phyloP scores from a whole-genome alignment of 1,284 basidiomycete genomes.

The Ganoderma lucidum region DNA sequence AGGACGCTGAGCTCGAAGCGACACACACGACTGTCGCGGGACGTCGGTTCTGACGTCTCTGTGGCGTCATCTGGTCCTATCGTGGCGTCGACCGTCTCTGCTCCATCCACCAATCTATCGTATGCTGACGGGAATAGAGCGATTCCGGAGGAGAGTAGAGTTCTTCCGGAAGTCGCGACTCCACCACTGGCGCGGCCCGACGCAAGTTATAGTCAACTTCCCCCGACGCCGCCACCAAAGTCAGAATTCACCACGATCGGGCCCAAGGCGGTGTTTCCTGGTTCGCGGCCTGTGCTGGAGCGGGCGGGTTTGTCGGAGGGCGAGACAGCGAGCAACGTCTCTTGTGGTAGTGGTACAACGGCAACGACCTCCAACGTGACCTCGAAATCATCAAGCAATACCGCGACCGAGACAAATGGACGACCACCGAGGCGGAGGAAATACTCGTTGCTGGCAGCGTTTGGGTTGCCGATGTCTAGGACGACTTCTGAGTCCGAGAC shows the following conservation, averaged over 20 bases:
- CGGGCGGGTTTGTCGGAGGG: neutral
- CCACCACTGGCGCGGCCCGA: neutral
- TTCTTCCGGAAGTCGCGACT: neutral
- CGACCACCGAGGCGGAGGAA: conserved; percentile 31
- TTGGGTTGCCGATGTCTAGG: conserved; percentile 27
- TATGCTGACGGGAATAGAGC: neutral
- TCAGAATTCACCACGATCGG: neutral
- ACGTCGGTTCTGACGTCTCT: conserved; percentile 7
- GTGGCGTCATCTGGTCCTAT: neutral
- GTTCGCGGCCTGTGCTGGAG: neutral
- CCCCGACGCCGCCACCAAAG: neutral
- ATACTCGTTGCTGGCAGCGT: conserved; percentile 37
- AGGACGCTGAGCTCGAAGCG: conserved; percentile 14
- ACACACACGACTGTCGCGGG: neutral
- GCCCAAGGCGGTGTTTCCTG: neutral
- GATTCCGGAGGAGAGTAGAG: neutral
- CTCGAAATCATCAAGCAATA: conserved; percentile 17
- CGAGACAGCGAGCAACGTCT: neutral
- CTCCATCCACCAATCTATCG: neutral
- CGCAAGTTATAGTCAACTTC: neutral
- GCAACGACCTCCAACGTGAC: conserved; percentile 10
- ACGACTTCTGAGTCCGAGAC: conserved; percentile 21
- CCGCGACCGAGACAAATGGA: conserved; percentile 18
- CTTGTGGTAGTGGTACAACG: conserved; percentile 3
- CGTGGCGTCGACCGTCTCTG: conserved; percentile 4